Conservation (phyloP, 192 early-diverging fungal genomes). For the Entophlyctis luteolus region DNA sequence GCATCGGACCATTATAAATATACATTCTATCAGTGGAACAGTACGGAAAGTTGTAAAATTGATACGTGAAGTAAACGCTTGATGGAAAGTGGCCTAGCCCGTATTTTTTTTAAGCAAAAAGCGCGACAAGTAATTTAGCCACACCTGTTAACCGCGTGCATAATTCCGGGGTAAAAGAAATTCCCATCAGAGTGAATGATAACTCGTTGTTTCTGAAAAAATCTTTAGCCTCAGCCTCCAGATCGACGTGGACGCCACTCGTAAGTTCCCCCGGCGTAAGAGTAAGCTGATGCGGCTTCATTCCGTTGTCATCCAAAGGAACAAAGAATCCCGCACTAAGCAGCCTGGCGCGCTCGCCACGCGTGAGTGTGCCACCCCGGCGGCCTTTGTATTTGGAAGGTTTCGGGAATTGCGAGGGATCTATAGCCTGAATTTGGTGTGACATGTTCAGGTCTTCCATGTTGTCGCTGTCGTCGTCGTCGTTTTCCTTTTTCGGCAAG, state of each 20-base stretch:
- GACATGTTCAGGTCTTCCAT: background rate
- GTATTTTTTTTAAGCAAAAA: background rate
- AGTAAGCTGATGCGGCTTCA: conserved; percentile 15
- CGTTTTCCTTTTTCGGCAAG: conserved; percentile 3
- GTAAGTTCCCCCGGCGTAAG: background rate
- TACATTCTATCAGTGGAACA: conserved; percentile 28
- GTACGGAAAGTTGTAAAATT: conserved; percentile 45
- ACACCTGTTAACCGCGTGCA: conserved; percentile 18
- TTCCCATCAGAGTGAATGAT: conserved; percentile 31
- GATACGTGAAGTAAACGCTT: conserved; percentile 39
- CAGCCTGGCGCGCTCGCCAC: conserved; percentile 31
- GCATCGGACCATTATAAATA: conserved; percentile 39
- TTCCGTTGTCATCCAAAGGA: conserved; percentile 30
- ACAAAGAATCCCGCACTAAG: conserved; percentile 39
- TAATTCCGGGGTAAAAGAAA: conserved; percentile 24
- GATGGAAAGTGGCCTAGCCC: conserved; percentile 24
- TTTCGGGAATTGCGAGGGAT: conserved; percentile 10
- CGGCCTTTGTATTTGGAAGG: background rate
- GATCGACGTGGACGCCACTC: background rate
- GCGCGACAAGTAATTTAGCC: background rate
- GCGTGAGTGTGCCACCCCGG: conserved; percentile 12
- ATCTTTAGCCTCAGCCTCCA: conserved; percentile 29
- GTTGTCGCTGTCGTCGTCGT: conserved; percentile 9
- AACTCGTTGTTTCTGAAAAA: conserved; percentile 27
- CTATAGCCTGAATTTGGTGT: background rate